Evolutionary conservation across 2,329 filamentous ascomycete genomes (phyloP).

Genomic region (Aspergillus tanneri): DNA sequence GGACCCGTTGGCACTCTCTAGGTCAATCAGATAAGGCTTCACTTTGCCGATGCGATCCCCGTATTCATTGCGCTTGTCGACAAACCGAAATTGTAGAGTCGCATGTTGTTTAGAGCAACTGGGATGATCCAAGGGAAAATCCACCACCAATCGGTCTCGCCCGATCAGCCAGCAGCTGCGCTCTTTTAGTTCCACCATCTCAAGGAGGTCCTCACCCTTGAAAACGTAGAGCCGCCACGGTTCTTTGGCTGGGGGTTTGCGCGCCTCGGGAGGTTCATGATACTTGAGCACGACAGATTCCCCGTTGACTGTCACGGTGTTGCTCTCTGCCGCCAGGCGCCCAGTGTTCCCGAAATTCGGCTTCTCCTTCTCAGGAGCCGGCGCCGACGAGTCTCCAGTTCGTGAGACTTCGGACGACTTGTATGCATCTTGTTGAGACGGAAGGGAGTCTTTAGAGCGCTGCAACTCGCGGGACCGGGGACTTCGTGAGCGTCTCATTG

Average conservation of each 20-base stretch:
- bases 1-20: conserved; percentile 92
- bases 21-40: conserved; percentile 85
- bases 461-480: conserved; percentile 28
- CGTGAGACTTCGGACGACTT: conserved; percentile 29
- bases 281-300: conserved; percentile 87
- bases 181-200: conserved; percentile 72
- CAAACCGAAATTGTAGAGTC: conserved; percentile 86
- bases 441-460: conserved; percentile 43
- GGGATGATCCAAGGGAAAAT: conserved; percentile 81
- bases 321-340: conserved; percentile 81
- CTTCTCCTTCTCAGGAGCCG: conserved; percentile 62
- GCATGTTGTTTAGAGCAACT: conserved; percentile 95
- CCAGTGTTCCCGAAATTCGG: conserved; percentile 83
- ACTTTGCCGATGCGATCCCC: conserved; percentile 78
- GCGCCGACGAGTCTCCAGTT: conserved; percentile 26
- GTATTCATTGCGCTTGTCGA: conserved; percentile 79
- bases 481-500: conserved; percentile 26
- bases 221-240: conserved; percentile 92
- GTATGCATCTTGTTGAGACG: conserved; percentile 49
- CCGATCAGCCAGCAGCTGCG: conserved; percentile 91
- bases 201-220: conserved; percentile 75
- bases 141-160: conserved; percentile 74
- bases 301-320: conserved; percentile 62
- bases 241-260: conserved; percentile 76
- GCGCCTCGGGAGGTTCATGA: conserved; percentile 88